A percentile compares a stretch with the other conserved stretches of the same genome.
Evolutionary conservation across 805 yeast genomes (phyloP).

Genomic region (Isabelozyma rhagii): DNA sequence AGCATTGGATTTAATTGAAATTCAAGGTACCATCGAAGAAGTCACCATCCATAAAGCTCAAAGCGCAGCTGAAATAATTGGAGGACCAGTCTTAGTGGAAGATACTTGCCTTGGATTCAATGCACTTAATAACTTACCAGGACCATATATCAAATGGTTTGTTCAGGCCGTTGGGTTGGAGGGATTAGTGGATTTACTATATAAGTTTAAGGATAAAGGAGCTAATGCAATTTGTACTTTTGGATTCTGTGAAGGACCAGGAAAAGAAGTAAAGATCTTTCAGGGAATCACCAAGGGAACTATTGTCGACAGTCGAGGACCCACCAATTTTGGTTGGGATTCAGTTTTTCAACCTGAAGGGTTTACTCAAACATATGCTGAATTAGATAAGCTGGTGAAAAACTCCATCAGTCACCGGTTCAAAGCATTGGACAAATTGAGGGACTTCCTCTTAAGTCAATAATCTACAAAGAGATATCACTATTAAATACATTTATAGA

Average conservation of each 20-base stretch:
- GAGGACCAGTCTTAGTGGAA: constrained; percentile 89
- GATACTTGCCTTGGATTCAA: constrained; percentile 88
- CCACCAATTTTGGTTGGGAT: constrained; percentile 91
- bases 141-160: constrained; percentile 95
- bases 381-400: constrained; percentile 74
- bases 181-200: constrained; percentile 74
- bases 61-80: constrained; percentile 59
- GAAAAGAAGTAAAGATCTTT: constrained; percentile 65
- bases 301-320: constrained; percentile 78
- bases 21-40: constrained; percentile 83
- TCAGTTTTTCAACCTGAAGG: constrained; percentile 85
- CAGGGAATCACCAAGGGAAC: constrained; percentile 81
- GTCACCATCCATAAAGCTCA: constrained; percentile 79
- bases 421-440: constrained; percentile 74
- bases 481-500: not conserved
- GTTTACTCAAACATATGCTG: constrained; percentile 70
- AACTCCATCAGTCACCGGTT: constrained; percentile 85
- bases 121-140: constrained; percentile 82
- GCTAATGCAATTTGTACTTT: constrained; percentile 91
- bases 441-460: constrained; percentile 42
- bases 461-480: constrained; percentile 1
- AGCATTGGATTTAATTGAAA: constrained; percentile 78
- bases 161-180: constrained; percentile 68
- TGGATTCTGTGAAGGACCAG: constrained; percentile 86
- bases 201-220: constrained; percentile 75